These are phyloP conservation scores for Neonectria sp. DNA, from an alignment of 2,329 filamentous ascomycete genomes.

Conservation along the genomic window DNA sequence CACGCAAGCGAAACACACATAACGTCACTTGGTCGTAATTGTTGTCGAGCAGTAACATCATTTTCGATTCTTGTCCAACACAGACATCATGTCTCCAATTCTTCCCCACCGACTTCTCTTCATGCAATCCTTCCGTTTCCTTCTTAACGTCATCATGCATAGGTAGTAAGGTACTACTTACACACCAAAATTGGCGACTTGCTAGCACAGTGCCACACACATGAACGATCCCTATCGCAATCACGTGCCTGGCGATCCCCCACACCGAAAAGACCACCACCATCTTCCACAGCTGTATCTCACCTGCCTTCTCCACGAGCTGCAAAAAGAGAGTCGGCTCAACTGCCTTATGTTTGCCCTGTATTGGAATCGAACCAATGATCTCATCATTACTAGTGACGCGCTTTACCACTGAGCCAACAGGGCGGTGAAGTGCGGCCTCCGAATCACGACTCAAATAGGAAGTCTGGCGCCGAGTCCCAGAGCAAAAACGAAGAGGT, in stretches of 20 bases:
- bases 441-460: no score
- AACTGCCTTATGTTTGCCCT: slow-evolving; percentile 12
- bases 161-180: neutral
- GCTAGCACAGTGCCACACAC: neutral
- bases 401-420: slow-evolving; percentile 39
- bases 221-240: no score
- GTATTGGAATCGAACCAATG: slow-evolving; percentile 38
- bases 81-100: neutral
- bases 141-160: neutral
- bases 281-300: neutral
- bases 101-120: neutral
- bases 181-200: neutral
- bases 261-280: neutral
- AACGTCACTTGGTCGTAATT: neutral
- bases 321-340: slow-evolving; percentile 8
- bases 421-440: slow-evolving; percentile 13
- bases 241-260: neutral
- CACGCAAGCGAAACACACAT: neutral
- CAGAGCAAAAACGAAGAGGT: no score
- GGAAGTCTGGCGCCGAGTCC: no score
- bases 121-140: neutral
- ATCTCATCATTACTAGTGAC: slow-evolving; percentile 38
- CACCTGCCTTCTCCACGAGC: neutral
- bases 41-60: neutral
- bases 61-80: neutral